A percentile compares a stretch with the other conserved stretches of the same genome.
Evolutionary conservation across 805 yeast species (phyloP).

Genomic region (Candida montana): DNA sequence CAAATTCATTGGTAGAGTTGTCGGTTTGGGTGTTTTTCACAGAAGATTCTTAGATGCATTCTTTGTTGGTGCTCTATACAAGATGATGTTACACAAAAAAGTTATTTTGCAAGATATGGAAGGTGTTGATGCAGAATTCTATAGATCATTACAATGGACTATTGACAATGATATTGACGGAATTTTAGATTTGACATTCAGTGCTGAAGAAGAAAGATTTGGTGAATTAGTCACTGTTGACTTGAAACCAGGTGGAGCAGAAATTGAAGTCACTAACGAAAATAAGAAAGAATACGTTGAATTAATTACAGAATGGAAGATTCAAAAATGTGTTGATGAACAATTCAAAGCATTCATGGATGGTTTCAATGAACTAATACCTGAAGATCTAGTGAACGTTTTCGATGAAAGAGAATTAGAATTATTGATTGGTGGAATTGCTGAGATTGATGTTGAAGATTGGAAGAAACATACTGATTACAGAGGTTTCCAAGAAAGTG

Average conservation of each 20-base stretch:
- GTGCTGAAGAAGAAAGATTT: constrained; percentile 87
- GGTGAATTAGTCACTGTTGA: constrained; percentile 90
- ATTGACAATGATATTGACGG: constrained; percentile 90
- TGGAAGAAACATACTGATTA: constrained; percentile 99
- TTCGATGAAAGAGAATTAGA: constrained; percentile 98
- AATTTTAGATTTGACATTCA: constrained; percentile 81
- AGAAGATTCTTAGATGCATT: constrained; percentile 96
- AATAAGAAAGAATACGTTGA: constrained; percentile 95
- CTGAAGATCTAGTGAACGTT: constrained; percentile 93
- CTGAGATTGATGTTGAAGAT: constrained; percentile 96
- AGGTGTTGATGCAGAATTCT: constrained; percentile 97
- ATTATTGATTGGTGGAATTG: constrained; percentile 94
- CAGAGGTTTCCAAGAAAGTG: constrained; percentile 94
- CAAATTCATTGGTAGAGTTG: constrained; percentile 97
- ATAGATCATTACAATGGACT: constrained; percentile 92
- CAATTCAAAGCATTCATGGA: constrained; percentile 95
- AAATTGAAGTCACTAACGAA: constrained; percentile 90
- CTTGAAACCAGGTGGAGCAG: constrained; percentile 80
- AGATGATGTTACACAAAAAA: constrained; percentile 94
- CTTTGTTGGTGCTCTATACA: constrained; percentile 96
- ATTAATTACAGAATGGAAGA: constrained; percentile 92
- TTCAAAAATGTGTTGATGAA: constrained; percentile 85
- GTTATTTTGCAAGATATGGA: constrained; percentile 96
- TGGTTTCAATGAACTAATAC: constrained; percentile 96
- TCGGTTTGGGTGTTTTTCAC: constrained; percentile 97